Base-by-base conservation (phyloP, 306 rosid genomes). In the Fragaria iinumae region DNA sequence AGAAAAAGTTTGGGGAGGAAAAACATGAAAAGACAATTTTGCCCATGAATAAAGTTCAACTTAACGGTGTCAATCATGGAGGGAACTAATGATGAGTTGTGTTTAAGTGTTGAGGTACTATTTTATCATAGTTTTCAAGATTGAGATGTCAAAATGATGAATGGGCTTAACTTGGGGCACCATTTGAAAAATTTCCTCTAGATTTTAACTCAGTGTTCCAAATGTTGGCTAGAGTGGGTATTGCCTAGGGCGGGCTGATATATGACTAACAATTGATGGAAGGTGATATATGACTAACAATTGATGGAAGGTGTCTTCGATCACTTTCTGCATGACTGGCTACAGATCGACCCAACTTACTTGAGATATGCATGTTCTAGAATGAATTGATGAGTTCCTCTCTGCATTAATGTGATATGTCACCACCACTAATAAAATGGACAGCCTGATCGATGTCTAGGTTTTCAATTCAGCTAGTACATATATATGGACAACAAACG, bases 271-370 rank as follows among this genome's bases (percentile, higher is more conserved):
- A 25, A n/a, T 49, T 49, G 18, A 45, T 45, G 49, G 49, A 60
- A 25, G 9, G 32, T 71, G 48, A 6, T n/a, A 20, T n/a, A 55
- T 55, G 23, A 23, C 16, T 10, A 49, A 14, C 20, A 25, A n/a
- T 49, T 49, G 18, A 45, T 45, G 49, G 49, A 60, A 25, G 9
- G 32, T 71, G 48, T 11, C 69, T 11, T 43, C 14, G 23, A 17
- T 75, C 71, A 6, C 76, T 60, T 49, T 75, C 72, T 43, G 20
- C 74, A 50, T 71, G 64, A 38, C 49, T 62, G 62, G 70, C 70
- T 44, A 69, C 56, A 21, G 6, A 75, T 57, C 27, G 55, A 47
- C 49, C 53, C 63, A 11, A 11, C 9, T 32, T 18, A 34, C 49
- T 16, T 1, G n/a, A 38, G 68, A 32, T 32, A 38, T 38, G 8